Percentiles rank a stretch among this genome's conserved stretches.
These are phyloP conservation scores for Colletotrichum lentis DNA, from an alignment of 2,329 filamentous ascomycete genomes.

Conservation along the genomic window DNA sequence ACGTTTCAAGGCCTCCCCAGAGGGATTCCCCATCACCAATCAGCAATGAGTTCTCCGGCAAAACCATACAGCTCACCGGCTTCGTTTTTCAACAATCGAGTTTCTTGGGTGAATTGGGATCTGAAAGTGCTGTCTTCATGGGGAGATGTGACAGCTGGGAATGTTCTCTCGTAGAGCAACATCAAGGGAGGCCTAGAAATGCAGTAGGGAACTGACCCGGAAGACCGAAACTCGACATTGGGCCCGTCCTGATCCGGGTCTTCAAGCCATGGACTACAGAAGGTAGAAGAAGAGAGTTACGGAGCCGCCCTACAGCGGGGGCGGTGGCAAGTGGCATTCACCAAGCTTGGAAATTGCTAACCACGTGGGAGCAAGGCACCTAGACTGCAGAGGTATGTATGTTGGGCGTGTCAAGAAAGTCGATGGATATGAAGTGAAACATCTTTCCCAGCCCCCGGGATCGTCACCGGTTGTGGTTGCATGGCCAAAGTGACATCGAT, in stretches of 20 bases:
- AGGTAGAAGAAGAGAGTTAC: background rate
- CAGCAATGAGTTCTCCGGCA: background rate
- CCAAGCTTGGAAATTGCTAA: no score
- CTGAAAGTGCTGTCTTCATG: conserved; percentile 42
- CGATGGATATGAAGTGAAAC: background rate
- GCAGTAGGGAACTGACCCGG: background rate
- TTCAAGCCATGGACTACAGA: background rate
- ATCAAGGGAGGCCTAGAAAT: conserved; percentile 23
- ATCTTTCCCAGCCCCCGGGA: background rate
- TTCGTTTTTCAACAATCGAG: conserved; percentile 46
- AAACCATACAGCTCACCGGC: conserved; percentile 37
- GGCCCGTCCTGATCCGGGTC: background rate
- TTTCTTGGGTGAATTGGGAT: conserved; percentile 49
- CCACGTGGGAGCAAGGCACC: no score
- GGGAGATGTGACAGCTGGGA: conserved; percentile 36
- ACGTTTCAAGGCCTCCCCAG: background rate
- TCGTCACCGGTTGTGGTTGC: no score
- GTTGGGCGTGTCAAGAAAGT: background rate
- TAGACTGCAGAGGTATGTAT: no score
- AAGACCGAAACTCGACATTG: background rate
- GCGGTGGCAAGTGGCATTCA: background rate
- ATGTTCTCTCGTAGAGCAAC: conserved; percentile 24
- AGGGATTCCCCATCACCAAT: background rate
- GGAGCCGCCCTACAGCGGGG: background rate
- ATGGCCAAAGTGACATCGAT: background rate